phyloP scores from a whole-genome alignment of 805 yeast genomes.

The Yarrowia yakushimensis region DNA sequence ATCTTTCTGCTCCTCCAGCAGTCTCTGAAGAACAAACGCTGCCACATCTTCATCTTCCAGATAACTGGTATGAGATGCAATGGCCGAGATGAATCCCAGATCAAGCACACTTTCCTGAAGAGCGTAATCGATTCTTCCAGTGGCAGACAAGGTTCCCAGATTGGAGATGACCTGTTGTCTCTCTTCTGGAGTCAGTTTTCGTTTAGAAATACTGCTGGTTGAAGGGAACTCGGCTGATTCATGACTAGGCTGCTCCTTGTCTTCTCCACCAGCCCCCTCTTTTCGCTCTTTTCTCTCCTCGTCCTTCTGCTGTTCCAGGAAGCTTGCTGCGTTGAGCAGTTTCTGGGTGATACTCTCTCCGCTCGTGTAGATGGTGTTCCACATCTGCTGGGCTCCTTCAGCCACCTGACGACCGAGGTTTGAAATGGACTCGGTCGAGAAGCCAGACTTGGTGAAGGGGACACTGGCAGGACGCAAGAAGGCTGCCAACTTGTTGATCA shows the following conservation, averaged over 20 bases:
- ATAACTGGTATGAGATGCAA: constrained; percentile 83
- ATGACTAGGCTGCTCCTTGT: neutral
- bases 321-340: neutral
- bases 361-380: constrained; percentile 21
- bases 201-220: neutral
- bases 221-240: constrained; percentile 1
- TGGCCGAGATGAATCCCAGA: constrained; percentile 70
- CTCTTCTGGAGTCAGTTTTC: constrained; percentile 32
- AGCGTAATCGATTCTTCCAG: constrained; percentile 79
- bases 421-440: constrained; percentile 37
- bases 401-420: constrained; percentile 21
- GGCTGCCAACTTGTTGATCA: constrained; percentile 51
- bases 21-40: constrained; percentile 66
- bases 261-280: too few species aligned
- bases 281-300: neutral
- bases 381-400: constrained; percentile 16
- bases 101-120: constrained; percentile 77
- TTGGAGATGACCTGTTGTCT: constrained; percentile 49
- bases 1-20: constrained; percentile 14
- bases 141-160: constrained; percentile 34
- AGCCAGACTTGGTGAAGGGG: constrained; percentile 48
- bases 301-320: neutral
- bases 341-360: constrained; percentile 17
- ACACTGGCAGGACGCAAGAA: constrained; percentile 53
- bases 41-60: constrained; percentile 85